Percentiles rank a stretch among this genome's conserved stretches.
phyloP scores from a whole-genome alignment of 2,329 filamentous ascomycete species.

The Coccinonectria pachysandricola region DNA sequence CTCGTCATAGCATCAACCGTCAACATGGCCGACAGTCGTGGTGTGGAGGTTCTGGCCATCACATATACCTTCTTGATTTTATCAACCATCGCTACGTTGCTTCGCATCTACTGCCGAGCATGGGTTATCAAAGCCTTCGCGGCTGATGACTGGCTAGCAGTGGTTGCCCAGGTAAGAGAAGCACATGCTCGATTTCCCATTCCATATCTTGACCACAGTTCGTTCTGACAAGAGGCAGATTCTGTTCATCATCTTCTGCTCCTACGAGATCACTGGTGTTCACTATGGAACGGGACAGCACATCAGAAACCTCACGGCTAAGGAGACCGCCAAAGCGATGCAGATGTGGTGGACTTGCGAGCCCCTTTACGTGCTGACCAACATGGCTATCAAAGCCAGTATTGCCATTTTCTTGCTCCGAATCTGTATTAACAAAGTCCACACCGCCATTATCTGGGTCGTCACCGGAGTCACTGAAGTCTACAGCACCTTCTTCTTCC shows the following conservation, averaged over 20 bases:
- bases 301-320: slow-evolving; percentile 7
- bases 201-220: not conserved
- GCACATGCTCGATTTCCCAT: slow-evolving; percentile 2
- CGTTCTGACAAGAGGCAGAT: slow-evolving; percentile 1
- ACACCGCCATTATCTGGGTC: slow-evolving; percentile 23
- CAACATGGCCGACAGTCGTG: not conserved
- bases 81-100: slow-evolving; percentile 19
- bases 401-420: slow-evolving; percentile 30
- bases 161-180: slow-evolving; percentile 23
- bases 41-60: slow-evolving; percentile 15
- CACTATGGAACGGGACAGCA: slow-evolving; percentile 19
- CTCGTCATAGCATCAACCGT: no score
- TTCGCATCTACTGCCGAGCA: slow-evolving; percentile 23
- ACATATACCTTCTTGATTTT: slow-evolving; percentile 24
- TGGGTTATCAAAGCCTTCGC: slow-evolving; percentile 23
- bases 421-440: slow-evolving; percentile 20
- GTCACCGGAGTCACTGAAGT: slow-evolving; percentile 20
- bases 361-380: slow-evolving; percentile 27
- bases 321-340: slow-evolving; percentile 18
- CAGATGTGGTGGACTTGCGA: slow-evolving; percentile 33
- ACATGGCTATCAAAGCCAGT: slow-evolving; percentile 27
- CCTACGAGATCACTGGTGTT: slow-evolving; percentile 19
- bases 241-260: slow-evolving; percentile 16
- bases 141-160: slow-evolving; percentile 24
- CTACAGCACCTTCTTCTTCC: slow-evolving; percentile 27